Conservation (phyloP, 495 filamentous ascomycete species). For the Annulohypoxylon bovei region DNA sequence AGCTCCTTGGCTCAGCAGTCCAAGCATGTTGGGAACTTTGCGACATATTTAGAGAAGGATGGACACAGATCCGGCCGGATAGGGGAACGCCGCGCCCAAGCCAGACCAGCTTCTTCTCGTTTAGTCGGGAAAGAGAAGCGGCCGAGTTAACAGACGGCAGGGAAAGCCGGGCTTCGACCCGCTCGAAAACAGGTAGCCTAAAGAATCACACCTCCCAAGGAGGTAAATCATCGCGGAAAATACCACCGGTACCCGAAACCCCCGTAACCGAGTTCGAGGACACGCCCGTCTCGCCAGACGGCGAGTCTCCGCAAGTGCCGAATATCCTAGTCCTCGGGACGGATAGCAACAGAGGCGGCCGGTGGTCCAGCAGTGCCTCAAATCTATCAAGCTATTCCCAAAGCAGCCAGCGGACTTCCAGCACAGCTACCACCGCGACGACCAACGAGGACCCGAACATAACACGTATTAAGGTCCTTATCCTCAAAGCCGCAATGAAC, state of each 20-base stretch:
- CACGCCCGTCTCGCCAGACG: slow-evolving; percentile 78
- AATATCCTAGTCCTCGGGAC: slow-evolving; percentile 89
- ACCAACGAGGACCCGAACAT: slow-evolving; percentile 76
- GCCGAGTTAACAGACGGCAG: slow-evolving; percentile 41
- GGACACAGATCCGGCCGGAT: slow-evolving; percentile 88
- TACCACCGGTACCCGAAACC: slow-evolving; percentile 73
- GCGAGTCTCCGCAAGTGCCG: slow-evolving; percentile 72
- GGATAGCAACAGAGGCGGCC: slow-evolving; percentile 56
- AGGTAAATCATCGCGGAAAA: slow-evolving; percentile 42
- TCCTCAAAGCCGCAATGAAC: slow-evolving; percentile 84
- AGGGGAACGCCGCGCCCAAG: slow-evolving; percentile 85
- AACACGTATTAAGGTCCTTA: slow-evolving; percentile 74
- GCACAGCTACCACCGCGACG: slow-evolving; percentile 76
- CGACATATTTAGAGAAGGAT: slow-evolving; percentile 92
- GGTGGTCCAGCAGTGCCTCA: slow-evolving; percentile 81
- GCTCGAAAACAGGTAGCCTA: slow-evolving; percentile 57
- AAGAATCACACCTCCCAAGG: slow-evolving; percentile 49
- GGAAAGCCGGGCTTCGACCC: slow-evolving; percentile 51
- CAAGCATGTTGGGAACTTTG: slow-evolving; percentile 96
- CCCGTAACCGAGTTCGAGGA: slow-evolving; percentile 95
- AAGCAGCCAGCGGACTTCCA: slow-evolving; percentile 74
- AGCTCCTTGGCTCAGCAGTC: slow-evolving; percentile 83
- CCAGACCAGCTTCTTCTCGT: slow-evolving; percentile 73
- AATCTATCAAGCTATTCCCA: slow-evolving; percentile 79
- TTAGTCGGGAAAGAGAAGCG: slow-evolving; percentile 32